Evolutionary conservation across 345 rosid genomes (phyloP).

Genomic region (Barbarea vulgaris): DNA sequence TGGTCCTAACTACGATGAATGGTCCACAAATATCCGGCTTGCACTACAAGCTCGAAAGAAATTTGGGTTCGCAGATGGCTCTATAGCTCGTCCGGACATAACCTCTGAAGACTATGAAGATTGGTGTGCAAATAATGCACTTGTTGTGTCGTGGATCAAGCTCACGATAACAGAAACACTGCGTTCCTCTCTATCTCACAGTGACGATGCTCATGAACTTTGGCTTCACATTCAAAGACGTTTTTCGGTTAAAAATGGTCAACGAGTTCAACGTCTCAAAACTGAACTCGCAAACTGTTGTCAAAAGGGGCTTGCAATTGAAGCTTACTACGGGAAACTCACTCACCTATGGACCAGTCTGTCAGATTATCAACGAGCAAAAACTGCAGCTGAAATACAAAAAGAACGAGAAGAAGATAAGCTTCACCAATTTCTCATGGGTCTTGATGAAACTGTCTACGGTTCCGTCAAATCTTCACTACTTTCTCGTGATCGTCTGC

Average conservation of each 20-base stretch:
- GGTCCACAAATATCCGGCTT: not conserved
- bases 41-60: not conserved
- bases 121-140: not conserved
- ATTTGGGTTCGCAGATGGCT: not conserved
- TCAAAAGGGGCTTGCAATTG: not conserved
- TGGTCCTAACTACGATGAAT: not conserved
- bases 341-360: not conserved
- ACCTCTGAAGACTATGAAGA: not conserved
- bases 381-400: not conserved
- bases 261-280: not conserved
- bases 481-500: not conserved
- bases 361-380: not conserved
- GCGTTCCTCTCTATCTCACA: not conserved
- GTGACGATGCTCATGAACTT: not conserved
- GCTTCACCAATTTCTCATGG: not conserved
- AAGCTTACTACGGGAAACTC: not conserved
- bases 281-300: not conserved
- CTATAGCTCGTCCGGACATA: fast-evolving
- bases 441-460: not conserved
- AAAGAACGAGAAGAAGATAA: not conserved
- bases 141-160: not conserved
- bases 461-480: not conserved
- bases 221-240: not conserved
- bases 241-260: not conserved
- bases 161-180: not conserved